Evolutionary conservation across 345 rosid species (phyloP).

Genomic region (Fremontodendron californicum): DNA sequence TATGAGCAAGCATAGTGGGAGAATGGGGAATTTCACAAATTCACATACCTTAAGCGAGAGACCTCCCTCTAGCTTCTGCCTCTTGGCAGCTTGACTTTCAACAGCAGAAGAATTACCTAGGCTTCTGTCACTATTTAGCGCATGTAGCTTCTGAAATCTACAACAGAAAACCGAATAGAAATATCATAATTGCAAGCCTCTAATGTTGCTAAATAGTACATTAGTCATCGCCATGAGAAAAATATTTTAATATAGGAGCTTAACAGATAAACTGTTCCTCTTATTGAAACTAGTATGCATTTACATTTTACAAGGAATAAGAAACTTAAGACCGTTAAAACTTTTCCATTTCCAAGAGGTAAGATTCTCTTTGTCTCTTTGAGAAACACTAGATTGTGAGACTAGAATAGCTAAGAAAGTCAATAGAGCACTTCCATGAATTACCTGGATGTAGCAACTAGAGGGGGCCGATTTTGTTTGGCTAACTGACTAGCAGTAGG

Average conservation of each 20-base stretch:
- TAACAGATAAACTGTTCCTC: background rate
- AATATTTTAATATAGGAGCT: background rate
- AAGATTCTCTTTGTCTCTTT: background rate
- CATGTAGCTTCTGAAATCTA: slow-evolving; percentile 47
- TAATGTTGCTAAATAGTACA: background rate
- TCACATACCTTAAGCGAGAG: slow-evolving; percentile 57
- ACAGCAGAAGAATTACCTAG: slow-evolving; percentile 41
- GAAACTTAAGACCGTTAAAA: background rate
- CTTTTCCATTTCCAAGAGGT: background rate
- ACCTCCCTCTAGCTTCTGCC: slow-evolving; percentile 95
- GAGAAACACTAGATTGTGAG: background rate
- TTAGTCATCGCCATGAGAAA: background rate
- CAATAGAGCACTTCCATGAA: background rate
- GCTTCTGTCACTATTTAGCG: slow-evolving; percentile 40
- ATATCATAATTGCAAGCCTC: background rate
- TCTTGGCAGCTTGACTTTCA: slow-evolving; percentile 87
- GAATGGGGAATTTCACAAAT: background rate
- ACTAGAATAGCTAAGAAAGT: background rate
- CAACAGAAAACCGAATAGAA: background rate
- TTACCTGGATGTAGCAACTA: slow-evolving; percentile 53
- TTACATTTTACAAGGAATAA: too few relatives aligned
- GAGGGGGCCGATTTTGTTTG: slow-evolving; percentile 51
- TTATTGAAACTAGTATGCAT: background rate
- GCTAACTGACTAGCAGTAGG: slow-evolving; percentile 89
- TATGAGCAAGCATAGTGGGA: background rate